Evolutionary conservation across 2,329 filamentous ascomycete genomes (phyloP).

Genomic region (Cryphonectria naterciae): DNA sequence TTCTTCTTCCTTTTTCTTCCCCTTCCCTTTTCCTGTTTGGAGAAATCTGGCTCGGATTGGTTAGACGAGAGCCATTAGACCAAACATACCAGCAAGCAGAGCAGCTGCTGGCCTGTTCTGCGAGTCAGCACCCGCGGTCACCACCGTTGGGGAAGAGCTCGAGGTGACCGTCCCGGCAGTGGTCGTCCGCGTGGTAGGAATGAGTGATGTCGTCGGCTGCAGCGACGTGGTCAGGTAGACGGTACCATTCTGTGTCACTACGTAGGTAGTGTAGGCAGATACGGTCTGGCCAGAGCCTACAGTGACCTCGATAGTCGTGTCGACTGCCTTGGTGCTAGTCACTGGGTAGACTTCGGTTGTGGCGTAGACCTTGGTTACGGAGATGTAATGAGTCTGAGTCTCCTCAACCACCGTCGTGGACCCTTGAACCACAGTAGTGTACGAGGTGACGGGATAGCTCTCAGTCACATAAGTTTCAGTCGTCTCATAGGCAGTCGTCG

Average conservation of each 20-base stretch:
- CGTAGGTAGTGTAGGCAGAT: conserved; percentile 41
- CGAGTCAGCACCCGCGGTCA: conserved; percentile 39
- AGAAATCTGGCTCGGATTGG: neutral
- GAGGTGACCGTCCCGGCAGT: conserved; percentile 30
- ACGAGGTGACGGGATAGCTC: conserved; percentile 44
- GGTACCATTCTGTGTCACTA: conserved; percentile 39
- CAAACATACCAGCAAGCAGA: conserved; percentile 44
- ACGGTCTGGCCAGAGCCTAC: conserved; percentile 39
- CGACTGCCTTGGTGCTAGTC: conserved; percentile 44
- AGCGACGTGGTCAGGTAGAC: conserved; percentile 33
- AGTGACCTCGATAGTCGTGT: conserved; percentile 47
- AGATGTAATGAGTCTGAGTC: conserved; percentile 48
- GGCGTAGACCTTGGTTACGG: conserved; percentile 39
- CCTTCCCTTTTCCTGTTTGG: neutral
- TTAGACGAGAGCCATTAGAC: conserved; percentile 44
- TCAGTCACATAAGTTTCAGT: conserved; percentile 45
- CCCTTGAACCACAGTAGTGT: conserved; percentile 48
- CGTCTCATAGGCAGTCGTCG: conserved; percentile 40
- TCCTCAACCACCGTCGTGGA: conserved; percentile 46
- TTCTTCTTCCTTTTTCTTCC: neutral
- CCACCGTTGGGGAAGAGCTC: conserved; percentile 31
- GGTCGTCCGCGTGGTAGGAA: conserved; percentile 38
- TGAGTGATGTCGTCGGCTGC: conserved; percentile 37
- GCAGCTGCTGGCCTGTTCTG: conserved; percentile 42
- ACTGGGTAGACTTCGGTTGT: conserved; percentile 43